Base-by-base conservation (phyloP, 768 basidiomycete genomes). In the Atractiella rhizophila region DNA sequence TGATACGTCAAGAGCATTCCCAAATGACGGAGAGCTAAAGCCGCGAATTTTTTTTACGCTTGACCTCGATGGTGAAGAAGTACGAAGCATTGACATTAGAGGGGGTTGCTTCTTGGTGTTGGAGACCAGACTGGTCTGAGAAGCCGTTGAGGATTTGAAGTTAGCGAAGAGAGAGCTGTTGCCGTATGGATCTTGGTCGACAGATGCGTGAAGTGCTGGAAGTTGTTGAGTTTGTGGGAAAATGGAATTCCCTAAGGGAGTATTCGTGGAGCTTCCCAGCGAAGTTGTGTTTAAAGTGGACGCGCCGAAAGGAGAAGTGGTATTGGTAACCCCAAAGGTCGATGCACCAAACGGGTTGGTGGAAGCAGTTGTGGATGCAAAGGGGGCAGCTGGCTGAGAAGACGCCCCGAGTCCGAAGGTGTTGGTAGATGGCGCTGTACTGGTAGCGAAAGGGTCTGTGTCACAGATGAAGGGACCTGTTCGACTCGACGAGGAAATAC, bases 171-270 rank as follows among this genome's bases (percentile, higher is more conserved):
- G 55, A 4, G 59, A 56, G 45, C 59, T 60, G 43, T 54, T 54
- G 23, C 61, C 62, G 52, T 64, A 64, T 0, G 61, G 57, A 47
- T 62, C 63, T 56, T 86, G 77, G 21, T 77, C 74, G 53, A 94
- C 80, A 16, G 85, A 85, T 2, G 82, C 78, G 8, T 74, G 76
- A 39, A 88, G 62, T 0, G 66, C 58, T 12, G 47, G 45, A 26
- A 52, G 48, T 36, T 55, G 57, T 28, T 70, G 70, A n/a, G n/a
- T n/a, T n/a, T n/a, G n/a, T n/a, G n/a, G n/a, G n/a, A n/a, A n/a
- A n/a, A n/a, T n/a, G n/a, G n/a, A n/a, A n/a, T n/a, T n/a, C n/a
- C n/a, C n/a, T n/a, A n/a, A n/a, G n/a, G n/a, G n/a, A n/a, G n/a
- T n/a, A n/a, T n/a, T n/a, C n/a, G n/a, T n/a, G n/a, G n/a, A n/a